phyloP scores from a whole-genome alignment of 1,284 basidiomycete genomes.

The Ustilago bromivora region DNA sequence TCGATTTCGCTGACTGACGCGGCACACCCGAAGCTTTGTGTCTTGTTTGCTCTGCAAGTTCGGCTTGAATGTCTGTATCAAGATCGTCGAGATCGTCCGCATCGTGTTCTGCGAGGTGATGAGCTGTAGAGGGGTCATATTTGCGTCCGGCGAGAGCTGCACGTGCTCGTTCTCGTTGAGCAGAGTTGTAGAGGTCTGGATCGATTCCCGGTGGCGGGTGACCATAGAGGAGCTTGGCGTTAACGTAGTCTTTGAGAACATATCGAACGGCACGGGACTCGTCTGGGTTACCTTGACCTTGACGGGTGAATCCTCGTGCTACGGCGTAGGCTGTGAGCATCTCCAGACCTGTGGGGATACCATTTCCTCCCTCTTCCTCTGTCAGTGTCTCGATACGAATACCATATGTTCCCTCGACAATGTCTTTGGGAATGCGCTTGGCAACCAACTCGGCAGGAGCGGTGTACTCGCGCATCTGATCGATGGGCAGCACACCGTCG shows the following conservation, averaged over 20 bases:
- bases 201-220: conserved; percentile 79
- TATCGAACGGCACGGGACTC: conserved; percentile 92
- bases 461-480: conserved; percentile 94
- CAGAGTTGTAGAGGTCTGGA: conserved; percentile 82
- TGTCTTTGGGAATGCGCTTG: conserved; percentile 82
- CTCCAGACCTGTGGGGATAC: conserved; percentile 81
- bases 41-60: conserved; percentile 16
- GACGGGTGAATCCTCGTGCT: conserved; percentile 86
- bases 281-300: conserved; percentile 96
- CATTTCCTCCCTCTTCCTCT: conserved; percentile 87
- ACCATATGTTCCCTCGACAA: conserved; percentile 92
- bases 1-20: conserved; percentile 38
- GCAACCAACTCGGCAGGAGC: conserved; percentile 86
- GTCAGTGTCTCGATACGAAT: conserved; percentile 79
- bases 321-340: conserved; percentile 86
- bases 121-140: conserved; percentile 29
- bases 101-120: conserved; percentile 36
- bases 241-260: conserved; percentile 97
- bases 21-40: conserved; percentile 7
- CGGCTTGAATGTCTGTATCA: conserved; percentile 23
- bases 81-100: conserved; percentile 20
- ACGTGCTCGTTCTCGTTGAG: conserved; percentile 78
- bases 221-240: conserved; percentile 89
- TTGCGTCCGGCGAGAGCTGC: conserved; percentile 63
- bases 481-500: conserved; percentile 96